Conservation (phyloP, 2,329 filamentous ascomycete species). For the Botrytis galanthina region DNA sequence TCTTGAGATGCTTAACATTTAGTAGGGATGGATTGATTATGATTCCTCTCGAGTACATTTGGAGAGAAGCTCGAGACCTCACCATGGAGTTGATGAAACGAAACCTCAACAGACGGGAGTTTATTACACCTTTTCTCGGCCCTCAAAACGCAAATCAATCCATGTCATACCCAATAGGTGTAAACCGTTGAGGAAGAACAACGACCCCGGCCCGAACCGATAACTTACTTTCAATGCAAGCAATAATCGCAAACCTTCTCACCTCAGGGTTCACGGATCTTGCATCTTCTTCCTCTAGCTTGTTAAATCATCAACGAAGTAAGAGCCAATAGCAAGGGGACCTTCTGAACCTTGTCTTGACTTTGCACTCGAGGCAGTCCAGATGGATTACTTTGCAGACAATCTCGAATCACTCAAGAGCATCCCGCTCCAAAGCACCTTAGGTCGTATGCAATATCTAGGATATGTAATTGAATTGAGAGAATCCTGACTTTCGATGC, state of each 20-base stretch:
- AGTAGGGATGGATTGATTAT: too few species aligned
- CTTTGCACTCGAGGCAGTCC: not conserved
- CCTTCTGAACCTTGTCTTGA: not conserved
- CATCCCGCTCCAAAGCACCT: not conserved
- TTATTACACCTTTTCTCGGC: not conserved
- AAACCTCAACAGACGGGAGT: not conserved
- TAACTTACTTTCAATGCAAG: not conserved
- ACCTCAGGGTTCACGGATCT: not conserved
- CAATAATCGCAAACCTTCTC: not conserved
- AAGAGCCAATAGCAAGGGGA: not conserved
- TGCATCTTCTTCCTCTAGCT: not conserved
- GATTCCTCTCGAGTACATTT: not conserved
- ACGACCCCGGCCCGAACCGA: slow-evolving; percentile 14
- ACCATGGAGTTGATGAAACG: not conserved
- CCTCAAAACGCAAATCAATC: not conserved
- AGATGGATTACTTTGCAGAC: slow-evolving; percentile 13
- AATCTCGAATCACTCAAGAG: not conserved
- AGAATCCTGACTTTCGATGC: not conserved
- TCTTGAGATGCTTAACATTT: not conserved
- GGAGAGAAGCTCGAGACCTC: not conserved
- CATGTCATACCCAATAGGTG: not conserved
- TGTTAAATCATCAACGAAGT: not conserved
- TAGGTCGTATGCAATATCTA: not conserved
- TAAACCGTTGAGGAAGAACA: slow-evolving; percentile 14
- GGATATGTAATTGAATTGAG: not conserved